These are phyloP conservation scores for Odontarrhena argentea DNA, from an alignment of 345 rosid species.

Conservation along the genomic window DNA sequence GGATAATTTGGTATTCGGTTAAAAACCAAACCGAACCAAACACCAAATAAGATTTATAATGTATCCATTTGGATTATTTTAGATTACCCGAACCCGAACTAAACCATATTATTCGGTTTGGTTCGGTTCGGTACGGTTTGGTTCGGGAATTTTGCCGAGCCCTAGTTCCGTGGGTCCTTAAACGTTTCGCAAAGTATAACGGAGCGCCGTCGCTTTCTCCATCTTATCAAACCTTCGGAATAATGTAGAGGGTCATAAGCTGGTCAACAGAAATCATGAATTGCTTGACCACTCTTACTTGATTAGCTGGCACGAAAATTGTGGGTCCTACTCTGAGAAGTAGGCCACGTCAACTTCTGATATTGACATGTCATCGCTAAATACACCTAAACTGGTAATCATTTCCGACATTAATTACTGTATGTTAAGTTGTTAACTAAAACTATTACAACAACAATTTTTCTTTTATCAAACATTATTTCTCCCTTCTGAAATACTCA, in stretches of 20 bases:
- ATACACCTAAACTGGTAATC: not conserved
- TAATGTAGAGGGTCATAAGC: not conserved
- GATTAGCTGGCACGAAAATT: not conserved
- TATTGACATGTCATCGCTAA: constrained; percentile 5
- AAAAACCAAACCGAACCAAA: too few relatives aligned
- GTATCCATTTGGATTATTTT: too few relatives aligned
- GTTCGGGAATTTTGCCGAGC: too few relatives aligned
- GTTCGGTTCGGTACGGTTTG: too few relatives aligned
- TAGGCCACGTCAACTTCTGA: not conserved
- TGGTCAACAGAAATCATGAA: not conserved
- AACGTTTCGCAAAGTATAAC: constrained; percentile 20
- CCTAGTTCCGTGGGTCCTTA: constrained; percentile 36
- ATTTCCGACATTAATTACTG: too few relatives aligned
- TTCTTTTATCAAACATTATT: too few relatives aligned
- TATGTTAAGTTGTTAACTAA: too few relatives aligned
- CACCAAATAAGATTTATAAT: too few relatives aligned
- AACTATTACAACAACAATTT: not conserved
- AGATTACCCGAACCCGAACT: too few relatives aligned
- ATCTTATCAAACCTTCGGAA: constrained; percentile 4
- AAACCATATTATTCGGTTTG: too few relatives aligned
- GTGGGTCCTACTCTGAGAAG: not conserved
- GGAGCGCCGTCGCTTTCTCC: constrained; percentile 27
- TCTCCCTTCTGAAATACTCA: too few relatives aligned
- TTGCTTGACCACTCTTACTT: not conserved
- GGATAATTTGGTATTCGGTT: too few relatives aligned